phyloP scores from a whole-genome alignment of 164 flowering plant genomes.

The Hamamelis virginiana region DNA sequence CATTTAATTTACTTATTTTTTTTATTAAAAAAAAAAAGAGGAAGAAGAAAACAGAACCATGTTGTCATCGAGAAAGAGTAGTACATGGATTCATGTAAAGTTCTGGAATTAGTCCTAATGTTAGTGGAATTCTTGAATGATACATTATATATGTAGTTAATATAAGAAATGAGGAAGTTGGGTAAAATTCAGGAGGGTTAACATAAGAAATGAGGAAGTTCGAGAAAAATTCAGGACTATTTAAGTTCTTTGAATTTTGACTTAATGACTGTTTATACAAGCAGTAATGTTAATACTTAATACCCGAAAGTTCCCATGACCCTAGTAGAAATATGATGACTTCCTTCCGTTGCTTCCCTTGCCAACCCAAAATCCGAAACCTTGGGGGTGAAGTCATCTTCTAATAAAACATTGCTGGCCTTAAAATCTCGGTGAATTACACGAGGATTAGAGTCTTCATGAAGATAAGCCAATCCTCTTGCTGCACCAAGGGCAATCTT shows the following conservation, averaged over 20 bases:
- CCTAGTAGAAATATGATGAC: slow-evolving; percentile 70
- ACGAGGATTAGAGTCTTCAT: slow-evolving; percentile 97
- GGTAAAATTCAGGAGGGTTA: no score
- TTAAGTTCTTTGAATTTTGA: no score
- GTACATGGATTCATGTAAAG: neutral
- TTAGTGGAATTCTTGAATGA: neutral
- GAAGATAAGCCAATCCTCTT: slow-evolving; percentile 96
- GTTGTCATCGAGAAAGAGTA: neutral
- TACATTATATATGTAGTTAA: neutral
- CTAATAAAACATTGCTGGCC: slow-evolving; percentile 87
- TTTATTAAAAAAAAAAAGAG: neutral
- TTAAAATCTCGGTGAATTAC: slow-evolving; percentile 98
- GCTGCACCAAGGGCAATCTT: slow-evolving; percentile 99
- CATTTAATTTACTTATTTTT: no score
- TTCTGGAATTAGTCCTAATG: neutral
- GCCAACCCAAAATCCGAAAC: slow-evolving; percentile 99
- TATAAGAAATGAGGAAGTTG: neutral
- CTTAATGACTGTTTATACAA: neutral
- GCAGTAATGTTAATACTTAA: slow-evolving; percentile 29
- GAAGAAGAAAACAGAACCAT: neutral
- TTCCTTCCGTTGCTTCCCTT: slow-evolving; percentile 82
- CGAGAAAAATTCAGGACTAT: neutral
- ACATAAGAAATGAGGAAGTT: neutral
- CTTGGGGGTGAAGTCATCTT: slow-evolving; percentile 91
- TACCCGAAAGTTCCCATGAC: slow-evolving; percentile 95